Evolutionary conservation across 441 rosid species (phyloP).

Genomic region (Mallotus repandus): DNA sequence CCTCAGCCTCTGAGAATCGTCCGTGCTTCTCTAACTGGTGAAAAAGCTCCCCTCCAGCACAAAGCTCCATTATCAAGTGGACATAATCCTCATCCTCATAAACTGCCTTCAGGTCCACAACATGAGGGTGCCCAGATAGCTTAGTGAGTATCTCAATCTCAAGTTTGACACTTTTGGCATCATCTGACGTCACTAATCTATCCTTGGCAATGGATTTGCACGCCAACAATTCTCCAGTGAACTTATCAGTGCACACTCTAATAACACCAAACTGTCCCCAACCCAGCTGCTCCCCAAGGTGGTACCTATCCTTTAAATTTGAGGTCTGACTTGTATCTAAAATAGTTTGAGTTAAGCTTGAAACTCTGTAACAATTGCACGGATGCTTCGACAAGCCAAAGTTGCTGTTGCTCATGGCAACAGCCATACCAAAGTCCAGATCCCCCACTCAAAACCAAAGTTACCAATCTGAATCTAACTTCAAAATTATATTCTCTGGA

Average conservation of each 20-base stretch:
- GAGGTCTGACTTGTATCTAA: conserved; percentile 46
- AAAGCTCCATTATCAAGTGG: conserved; percentile 74
- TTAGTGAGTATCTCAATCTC: conserved; percentile 70
- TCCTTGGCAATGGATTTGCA: conserved; percentile 68
- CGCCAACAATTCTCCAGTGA: conserved; percentile 56
- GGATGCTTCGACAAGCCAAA: conserved; percentile 33
- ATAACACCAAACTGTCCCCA: conserved; percentile 77
- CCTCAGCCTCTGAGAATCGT: conserved; percentile 54
- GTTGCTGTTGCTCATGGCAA: conserved; percentile 42
- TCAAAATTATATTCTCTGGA: background rate
- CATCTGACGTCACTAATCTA: conserved; percentile 54
- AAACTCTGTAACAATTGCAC: conserved; percentile 43
- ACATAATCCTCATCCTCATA: conserved; percentile 64
- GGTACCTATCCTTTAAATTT: conserved; percentile 47
- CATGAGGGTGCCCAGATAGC: conserved; percentile 72
- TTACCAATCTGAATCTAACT: conserved; percentile 17
- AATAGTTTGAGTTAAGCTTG: conserved; percentile 43
- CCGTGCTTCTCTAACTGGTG: conserved; percentile 57
- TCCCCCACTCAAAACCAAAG: conserved; percentile 22
- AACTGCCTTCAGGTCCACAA: conserved; percentile 66
- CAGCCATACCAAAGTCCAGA: conserved; percentile 52
- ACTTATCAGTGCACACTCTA: conserved; percentile 55
- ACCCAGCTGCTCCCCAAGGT: conserved; percentile 57
- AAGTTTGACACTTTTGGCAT: conserved; percentile 54
- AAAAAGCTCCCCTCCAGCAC: conserved; percentile 79